Evolutionary conservation across 2,329 filamentous ascomycete species (phyloP).

Genomic region (Calonectria pauciramosa): DNA sequence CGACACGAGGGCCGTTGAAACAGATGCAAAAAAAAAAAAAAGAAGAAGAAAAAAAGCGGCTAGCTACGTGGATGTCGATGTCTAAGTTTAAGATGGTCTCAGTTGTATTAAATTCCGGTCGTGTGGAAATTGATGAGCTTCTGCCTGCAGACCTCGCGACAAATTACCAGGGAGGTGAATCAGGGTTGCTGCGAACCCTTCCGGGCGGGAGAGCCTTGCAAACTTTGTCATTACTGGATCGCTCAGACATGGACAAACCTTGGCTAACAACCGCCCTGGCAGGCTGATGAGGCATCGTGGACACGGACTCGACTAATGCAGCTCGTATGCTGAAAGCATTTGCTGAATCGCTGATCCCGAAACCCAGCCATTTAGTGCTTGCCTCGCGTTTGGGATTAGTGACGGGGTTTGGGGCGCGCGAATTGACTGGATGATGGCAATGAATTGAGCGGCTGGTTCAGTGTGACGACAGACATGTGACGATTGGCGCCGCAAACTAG

Average conservation of each 20-base stretch:
- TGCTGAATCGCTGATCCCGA: not conserved
- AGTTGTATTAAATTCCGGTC: not conserved
- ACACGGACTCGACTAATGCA: not conserved
- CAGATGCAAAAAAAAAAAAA: not conserved
- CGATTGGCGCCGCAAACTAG: not conserved
- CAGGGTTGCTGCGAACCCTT: constrained; percentile 1
- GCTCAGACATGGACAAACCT: constrained; percentile 1
- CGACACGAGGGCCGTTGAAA: not conserved
- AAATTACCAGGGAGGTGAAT: not conserved
- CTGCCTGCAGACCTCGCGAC: not conserved
- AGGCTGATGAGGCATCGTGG: not conserved
- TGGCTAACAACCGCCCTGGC: not conserved
- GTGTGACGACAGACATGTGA: not conserved
- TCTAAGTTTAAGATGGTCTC: constrained; percentile 4
- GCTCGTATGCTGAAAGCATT: not conserved
- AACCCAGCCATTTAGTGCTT: not conserved
- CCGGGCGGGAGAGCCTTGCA: constrained; percentile 8
- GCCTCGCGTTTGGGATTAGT: not conserved
- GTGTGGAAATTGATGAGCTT: not conserved
- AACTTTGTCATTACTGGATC: not conserved
- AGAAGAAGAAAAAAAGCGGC: not conserved
- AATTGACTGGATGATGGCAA: not conserved
- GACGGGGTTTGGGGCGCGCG: not conserved
- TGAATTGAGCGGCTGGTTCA: not conserved
- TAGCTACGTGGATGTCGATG: not conserved